Evolutionary conservation across 2,329 filamentous ascomycete genomes (phyloP), one percentile per base, ranked within the genome.

Genomic region (Epichloe uncinata): DNA sequence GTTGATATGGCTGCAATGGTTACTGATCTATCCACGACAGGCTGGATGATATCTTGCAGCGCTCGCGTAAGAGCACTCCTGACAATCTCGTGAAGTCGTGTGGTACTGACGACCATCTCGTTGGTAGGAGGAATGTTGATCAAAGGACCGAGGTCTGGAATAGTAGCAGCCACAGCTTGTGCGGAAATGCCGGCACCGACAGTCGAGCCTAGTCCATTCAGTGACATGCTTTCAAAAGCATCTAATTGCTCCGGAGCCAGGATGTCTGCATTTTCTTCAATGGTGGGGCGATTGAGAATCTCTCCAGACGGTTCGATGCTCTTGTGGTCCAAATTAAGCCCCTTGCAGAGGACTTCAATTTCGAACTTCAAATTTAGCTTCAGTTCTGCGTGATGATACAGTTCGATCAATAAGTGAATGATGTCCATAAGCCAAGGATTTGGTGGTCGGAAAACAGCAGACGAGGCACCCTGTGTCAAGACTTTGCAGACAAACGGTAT

Each of bases 401-500:
- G 75, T 62, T 98, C 94, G 59, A 95, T 87, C 36, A 98, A 75
- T 7, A 97, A 73, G 55, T 87, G 80, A 50, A 98, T 81, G 49
- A 98, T 93, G 60, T 98, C 93, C 86, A 96, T 95, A 42, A 96
- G 67, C 93, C 93, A 98, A 1, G 93, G 93, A 59, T 98, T 98
- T 1, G 93, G 93, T 11, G 91, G 90, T 51, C 82, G 85, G 70
- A 98, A 98, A 9, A 97, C 84, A 12, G 84, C 85, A 0, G 93
- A 97, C 47, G 81, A 79, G 37, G 81, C 82, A 18, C 89, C 90
- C 63, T 96, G 89, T 20, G 85, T 78, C 20, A 98, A 72, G 5
- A 96, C 88, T 67, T 96, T 97, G 78, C 93, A 98, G 48, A 95
- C 93, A 64, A 98, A 98, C 0, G 93, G 93, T 52, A 98, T 95